Evolutionary conservation across 331 rosid species (phyloP).

Genomic region (Rhamnella rubrinervis): DNA sequence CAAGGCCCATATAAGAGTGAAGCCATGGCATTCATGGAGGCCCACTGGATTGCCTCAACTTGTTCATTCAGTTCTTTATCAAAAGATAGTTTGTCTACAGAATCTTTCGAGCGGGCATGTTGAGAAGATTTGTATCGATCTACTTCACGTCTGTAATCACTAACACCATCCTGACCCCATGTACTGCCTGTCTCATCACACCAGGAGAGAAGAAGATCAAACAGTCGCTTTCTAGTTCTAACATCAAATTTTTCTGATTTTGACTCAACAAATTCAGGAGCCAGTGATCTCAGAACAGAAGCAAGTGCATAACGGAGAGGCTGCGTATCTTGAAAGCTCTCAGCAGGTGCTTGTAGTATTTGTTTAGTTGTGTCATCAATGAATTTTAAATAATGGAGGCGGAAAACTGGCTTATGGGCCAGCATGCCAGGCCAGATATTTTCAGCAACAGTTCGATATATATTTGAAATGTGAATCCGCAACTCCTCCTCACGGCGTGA

Average conservation of each 20-base stretch:
- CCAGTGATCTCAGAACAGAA: slow-evolving; percentile 89
- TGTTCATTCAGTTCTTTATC: slow-evolving; percentile 97
- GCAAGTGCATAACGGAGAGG: slow-evolving; percentile 98
- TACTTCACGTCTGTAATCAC: slow-evolving; percentile 94
- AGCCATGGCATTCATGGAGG: slow-evolving; percentile 96
- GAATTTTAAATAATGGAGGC: slow-evolving; percentile 86
- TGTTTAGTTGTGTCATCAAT: slow-evolving; percentile 82
- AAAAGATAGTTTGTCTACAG: slow-evolving; percentile 91
- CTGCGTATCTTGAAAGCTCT: slow-evolving; percentile 91
- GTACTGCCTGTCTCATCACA: slow-evolving; percentile 80
- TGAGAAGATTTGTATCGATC: slow-evolving; percentile 99
- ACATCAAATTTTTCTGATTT: slow-evolving; percentile 90
- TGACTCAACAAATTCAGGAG: slow-evolving; percentile 98
- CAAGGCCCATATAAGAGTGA: slow-evolving; percentile 97
- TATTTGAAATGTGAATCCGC: slow-evolving; percentile 88
- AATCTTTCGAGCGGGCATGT: slow-evolving; percentile 93
- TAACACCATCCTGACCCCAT: slow-evolving; percentile 84
- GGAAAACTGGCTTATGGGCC: slow-evolving; percentile 76
- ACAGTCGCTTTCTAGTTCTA: slow-evolving; percentile 86
- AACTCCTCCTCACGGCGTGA: slow-evolving; percentile 98
- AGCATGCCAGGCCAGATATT: slow-evolving; percentile 98
- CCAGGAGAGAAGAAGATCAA: slow-evolving; percentile 96
- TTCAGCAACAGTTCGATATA: slow-evolving; percentile 93
- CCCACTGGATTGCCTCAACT: slow-evolving; percentile 99
- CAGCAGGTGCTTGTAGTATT: slow-evolving; percentile 60